These are phyloP conservation scores for Salisapilia sapeloensis DNA, from an alignment of 352 stramenopile species.

Conservation along the genomic window DNA sequence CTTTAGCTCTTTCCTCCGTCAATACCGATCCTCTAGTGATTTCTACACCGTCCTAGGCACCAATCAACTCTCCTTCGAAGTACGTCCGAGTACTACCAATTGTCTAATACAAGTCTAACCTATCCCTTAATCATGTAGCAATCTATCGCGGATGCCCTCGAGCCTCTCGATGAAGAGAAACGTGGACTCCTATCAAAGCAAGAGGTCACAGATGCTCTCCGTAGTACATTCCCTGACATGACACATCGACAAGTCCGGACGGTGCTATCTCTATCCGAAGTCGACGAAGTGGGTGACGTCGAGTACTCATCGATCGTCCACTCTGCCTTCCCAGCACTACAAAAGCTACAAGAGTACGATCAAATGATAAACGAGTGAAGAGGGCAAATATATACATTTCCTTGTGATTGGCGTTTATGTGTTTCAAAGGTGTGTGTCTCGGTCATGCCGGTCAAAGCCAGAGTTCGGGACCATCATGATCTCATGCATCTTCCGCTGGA, in stretches of 20 bases:
- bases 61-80: constrained; percentile 69
- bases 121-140: constrained; percentile 9
- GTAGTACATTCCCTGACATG: constrained; percentile 46
- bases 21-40: constrained; percentile 54
- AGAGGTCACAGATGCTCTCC: constrained; percentile 33
- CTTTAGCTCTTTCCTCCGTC: constrained; percentile 30
- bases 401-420: constrained; percentile 5
- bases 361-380: constrained; percentile 28
- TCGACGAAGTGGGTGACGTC: constrained; percentile 48
- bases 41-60: constrained; percentile 64
- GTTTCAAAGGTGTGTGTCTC: too few relatives aligned
- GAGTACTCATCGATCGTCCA: constrained; percentile 51
- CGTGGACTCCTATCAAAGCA: constrained; percentile 30
- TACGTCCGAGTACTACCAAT: constrained; percentile 2
- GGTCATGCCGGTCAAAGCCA: constrained; percentile 17
- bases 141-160: constrained; percentile 34
- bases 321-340: constrained; percentile 53
- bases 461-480: constrained; percentile 66
- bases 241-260: constrained; percentile 38
- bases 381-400: constrained; percentile 7
- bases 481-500: constrained; percentile 68
- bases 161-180: constrained; percentile 44
- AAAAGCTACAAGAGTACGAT: constrained; percentile 75
- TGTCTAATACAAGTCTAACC: not conserved
- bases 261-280: constrained; percentile 40